Evolutionary conservation across 2,329 filamentous ascomycete species (phyloP).

Genomic region (Colletotrichum tropicicola): DNA sequence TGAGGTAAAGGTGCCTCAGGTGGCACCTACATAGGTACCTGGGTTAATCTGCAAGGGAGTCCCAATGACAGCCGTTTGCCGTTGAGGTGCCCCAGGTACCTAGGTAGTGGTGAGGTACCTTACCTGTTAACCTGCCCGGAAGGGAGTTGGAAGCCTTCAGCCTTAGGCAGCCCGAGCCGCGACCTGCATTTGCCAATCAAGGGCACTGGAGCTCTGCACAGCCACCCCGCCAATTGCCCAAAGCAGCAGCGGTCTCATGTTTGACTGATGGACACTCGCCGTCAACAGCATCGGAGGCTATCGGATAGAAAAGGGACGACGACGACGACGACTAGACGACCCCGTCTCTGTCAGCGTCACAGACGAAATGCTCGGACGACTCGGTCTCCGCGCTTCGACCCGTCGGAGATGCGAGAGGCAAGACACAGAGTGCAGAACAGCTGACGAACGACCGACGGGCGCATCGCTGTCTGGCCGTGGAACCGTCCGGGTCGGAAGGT

Average conservation of each 20-base stretch:
- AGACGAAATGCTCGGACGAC: slow-evolving; percentile 2
- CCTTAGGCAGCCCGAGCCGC: slow-evolving; percentile 13
- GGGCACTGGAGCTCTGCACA: too few species aligned
- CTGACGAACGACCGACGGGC: neutral
- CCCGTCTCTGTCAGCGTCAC: neutral
- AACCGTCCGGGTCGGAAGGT: slow-evolving; percentile 1
- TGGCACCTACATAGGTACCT: too few species aligned
- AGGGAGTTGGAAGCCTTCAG: neutral
- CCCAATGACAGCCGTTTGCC: too few species aligned
- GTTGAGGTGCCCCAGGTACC: too few species aligned
- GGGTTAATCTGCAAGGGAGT: too few species aligned
- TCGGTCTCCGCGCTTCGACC: neutral
- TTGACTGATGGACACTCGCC: neutral
- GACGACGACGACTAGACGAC: neutral
- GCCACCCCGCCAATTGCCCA: slow-evolving; percentile 16
- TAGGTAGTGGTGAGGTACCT: too few species aligned
- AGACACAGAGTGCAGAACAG: neutral
- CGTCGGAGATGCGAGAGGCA: neutral
- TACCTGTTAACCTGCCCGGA: too few species aligned
- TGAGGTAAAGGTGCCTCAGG: neutral
- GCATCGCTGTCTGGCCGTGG: slow-evolving; percentile 7
- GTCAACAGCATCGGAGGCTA: neutral
- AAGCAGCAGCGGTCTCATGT: slow-evolving; percentile 14
- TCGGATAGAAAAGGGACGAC: neutral
- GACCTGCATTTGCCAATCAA: too few species aligned